These are phyloP conservation scores for Epichloe hybrida DNA, from an alignment of 2,329 filamentous ascomycete genomes.

Conservation along the genomic window DNA sequence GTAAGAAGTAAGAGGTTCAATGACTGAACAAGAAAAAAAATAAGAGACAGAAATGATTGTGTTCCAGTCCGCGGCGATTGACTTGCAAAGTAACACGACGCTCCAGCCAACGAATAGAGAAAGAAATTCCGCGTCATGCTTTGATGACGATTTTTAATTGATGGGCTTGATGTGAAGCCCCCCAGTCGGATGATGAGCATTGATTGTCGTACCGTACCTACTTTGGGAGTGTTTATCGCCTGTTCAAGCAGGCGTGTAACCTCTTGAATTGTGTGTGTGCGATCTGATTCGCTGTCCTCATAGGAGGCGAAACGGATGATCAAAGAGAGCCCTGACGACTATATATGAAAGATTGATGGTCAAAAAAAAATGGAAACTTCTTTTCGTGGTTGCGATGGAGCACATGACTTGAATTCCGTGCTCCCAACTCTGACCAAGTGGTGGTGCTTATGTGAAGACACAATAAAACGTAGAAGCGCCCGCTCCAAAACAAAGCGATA, in stretches of 20 bases:
- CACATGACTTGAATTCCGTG: too few relatives aligned
- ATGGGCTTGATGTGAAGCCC: background rate
- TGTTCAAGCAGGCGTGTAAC: conserved; percentile 21
- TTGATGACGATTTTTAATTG: background rate
- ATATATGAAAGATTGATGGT: background rate
- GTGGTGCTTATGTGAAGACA: too few relatives aligned
- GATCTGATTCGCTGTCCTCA: conserved; percentile 3
- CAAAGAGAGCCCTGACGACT: conserved; percentile 38
- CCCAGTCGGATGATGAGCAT: conserved; percentile 35
- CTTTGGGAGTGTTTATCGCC: conserved; percentile 17
- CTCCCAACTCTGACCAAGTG: too few relatives aligned
- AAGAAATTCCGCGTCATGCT: too few relatives aligned
- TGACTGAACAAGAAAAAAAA: background rate
- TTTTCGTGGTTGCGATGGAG: too few relatives aligned
- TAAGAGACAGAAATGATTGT: background rate
- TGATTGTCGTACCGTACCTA: conserved; percentile 15
- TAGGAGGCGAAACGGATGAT: conserved; percentile 18
- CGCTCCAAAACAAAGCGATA: background rate
- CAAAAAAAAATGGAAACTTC: background rate
- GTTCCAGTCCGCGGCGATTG: background rate
- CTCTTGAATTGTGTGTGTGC: conserved; percentile 14
- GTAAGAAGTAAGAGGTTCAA: conserved; percentile 40
- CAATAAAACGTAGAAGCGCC: background rate
- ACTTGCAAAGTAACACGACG: too few relatives aligned
- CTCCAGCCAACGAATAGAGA: background rate